Percentiles rank a stretch among this genome's conserved stretches.
Evolutionary conservation across 73 alveolate species (phyloP).

Genomic region (Paramecium sonneborni): DNA sequence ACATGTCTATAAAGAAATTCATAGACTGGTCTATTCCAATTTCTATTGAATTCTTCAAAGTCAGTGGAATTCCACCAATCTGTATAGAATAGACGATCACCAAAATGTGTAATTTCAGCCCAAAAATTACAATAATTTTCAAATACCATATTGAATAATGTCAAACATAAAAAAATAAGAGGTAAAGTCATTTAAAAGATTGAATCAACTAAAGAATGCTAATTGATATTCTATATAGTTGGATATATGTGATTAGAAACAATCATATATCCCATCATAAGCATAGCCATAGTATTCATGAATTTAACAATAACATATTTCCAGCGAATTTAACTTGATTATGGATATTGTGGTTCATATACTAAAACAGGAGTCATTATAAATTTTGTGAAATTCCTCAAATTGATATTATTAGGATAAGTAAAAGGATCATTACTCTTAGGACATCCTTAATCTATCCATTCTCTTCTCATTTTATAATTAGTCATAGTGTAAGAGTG

Average conservation of each 20-base stretch:
- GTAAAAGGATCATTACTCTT: background rate
- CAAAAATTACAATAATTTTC: constrained; percentile 69
- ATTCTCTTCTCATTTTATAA: constrained; percentile 58
- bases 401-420: constrained; percentile 72
- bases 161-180: constrained; percentile 41
- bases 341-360: constrained; percentile 73
- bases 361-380: constrained; percentile 71
- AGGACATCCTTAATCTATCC: constrained; percentile 32
- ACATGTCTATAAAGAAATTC: constrained; percentile 74
- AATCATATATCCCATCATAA: constrained; percentile 51
- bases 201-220: constrained; percentile 34
- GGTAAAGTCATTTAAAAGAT: constrained; percentile 64
- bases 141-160: constrained; percentile 65
- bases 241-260: constrained; percentile 48
- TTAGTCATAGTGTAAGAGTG: constrained; percentile 70
- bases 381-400: constrained; percentile 64
- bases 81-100: constrained; percentile 76
- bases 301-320: constrained; percentile 46
- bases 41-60: constrained; percentile 77
- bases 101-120: constrained; percentile 78
- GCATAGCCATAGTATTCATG: background rate
- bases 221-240: background rate
- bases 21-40: constrained; percentile 83
- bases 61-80: constrained; percentile 85
- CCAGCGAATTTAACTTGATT: constrained; percentile 42